Base-by-base conservation (phyloP, 2,329 filamentous ascomycete genomes). In the Clarireedia monteithiana region DNA sequence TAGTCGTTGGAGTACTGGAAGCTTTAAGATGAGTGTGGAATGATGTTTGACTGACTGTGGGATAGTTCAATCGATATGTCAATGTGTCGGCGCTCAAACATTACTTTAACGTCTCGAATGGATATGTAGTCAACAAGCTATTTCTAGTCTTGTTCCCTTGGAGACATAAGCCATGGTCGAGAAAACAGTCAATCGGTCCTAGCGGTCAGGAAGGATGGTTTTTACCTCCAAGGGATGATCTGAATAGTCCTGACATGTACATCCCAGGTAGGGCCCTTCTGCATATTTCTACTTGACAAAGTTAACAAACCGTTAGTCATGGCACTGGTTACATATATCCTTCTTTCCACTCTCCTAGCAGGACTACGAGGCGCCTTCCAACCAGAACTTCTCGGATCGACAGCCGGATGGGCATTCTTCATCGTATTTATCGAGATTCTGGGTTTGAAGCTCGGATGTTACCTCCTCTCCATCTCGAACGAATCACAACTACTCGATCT, bases 171-270 rank as follows among this genome's bases (percentile, higher is more conserved):
- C 92, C 92, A 5, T 99, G 94, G 94, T 95, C 90, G 59, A 87
- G 95, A 63, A 91, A 95, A 71, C 89, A 95, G 70, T 78, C 86
- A 56, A 80, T 85, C 56, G 84, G 85, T 20, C 82, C 84, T 56
- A 83, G 81, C 68, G 81, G 86, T 50, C 82, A 85, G 65, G 84
- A 87, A 61, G 83, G 83, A 47, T 86, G 85, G 77, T 99, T 94
- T 73, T 80, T 96, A 6, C 90, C 94, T 5, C 94, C 94, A 2
- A 82, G 94, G 62, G 92, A 99, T 71, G 94, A 99, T 69, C 79
- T 97, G 72, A 99, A 99, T 74, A 95, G 90, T 62, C 94, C 95
- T 15, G 94, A 99, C 74, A 97, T 99, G 91, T 99, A 99, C 75
- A 99, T 99, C 66, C 91, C 91, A 58, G 55, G 55, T 54, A 57